Conservation (phyloP, 148 eudicot species). For the Hydrangea macrophylla region DNA sequence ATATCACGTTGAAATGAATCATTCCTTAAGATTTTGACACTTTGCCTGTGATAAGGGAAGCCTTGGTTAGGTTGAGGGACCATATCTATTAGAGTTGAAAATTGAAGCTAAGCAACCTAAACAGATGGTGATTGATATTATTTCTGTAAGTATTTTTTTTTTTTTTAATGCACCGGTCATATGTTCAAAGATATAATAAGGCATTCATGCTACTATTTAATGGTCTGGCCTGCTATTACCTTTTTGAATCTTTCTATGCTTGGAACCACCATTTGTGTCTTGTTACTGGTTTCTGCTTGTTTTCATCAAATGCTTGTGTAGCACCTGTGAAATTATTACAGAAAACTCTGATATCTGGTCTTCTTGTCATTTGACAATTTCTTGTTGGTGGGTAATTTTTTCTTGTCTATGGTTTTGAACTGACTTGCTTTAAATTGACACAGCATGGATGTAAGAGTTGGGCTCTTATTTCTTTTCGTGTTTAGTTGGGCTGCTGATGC, state of each 20-base stretch:
- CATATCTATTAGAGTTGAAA: no score
- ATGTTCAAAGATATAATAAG: background rate
- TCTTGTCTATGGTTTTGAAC: background rate
- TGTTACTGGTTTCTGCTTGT: background rate
- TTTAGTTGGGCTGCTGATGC: constrained; percentile 37
- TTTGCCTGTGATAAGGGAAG: no score
- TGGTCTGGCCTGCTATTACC: background rate
- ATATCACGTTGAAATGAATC: no score
- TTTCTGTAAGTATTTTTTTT: no score
- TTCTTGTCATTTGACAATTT: background rate
- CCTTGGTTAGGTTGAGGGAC: no score
- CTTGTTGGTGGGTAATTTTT: background rate
- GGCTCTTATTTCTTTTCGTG: constrained; percentile 28
- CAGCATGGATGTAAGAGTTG: constrained; percentile 32
- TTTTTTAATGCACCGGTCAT: no score
- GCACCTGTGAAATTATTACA: background rate
- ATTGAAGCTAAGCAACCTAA: no score
- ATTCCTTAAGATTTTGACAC: no score
- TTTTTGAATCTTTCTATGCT: no score
- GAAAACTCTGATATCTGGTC: background rate
- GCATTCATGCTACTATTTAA: background rate
- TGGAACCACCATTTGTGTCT: background rate
- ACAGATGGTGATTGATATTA: no score
- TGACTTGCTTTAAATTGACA: constrained; percentile 8
- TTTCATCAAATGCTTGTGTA: constrained; percentile 1